Percentiles rank a stretch among this genome's conserved stretches.
These are phyloP conservation scores for Neofusicoccum cordaticola DNA, from an alignment of 2,329 filamentous ascomycete species.

Conservation along the genomic window DNA sequence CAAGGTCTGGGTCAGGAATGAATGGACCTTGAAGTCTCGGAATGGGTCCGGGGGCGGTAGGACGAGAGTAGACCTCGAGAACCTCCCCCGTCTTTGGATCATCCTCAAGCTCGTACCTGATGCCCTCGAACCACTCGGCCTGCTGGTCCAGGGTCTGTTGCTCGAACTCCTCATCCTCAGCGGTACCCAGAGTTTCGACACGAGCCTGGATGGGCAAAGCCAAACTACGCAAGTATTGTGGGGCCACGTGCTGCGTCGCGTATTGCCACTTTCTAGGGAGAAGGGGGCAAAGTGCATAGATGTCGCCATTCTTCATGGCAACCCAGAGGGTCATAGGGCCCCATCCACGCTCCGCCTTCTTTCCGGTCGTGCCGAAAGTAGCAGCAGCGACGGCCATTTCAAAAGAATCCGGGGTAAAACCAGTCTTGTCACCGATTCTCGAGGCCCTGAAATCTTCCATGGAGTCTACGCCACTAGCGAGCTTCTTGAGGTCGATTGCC, in stretches of 20 bases:
- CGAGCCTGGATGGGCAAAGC: constrained; percentile 43
- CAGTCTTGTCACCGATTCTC: constrained; percentile 68
- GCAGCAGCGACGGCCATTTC: constrained; percentile 94
- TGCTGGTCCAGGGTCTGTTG: constrained; percentile 50
- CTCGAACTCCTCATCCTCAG: constrained; percentile 45
- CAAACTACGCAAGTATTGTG: constrained; percentile 15
- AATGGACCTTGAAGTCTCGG: constrained; percentile 64
- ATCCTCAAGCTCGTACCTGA: constrained; percentile 46
- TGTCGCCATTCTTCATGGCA: constrained; percentile 89
- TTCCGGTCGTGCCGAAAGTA: constrained; percentile 73
- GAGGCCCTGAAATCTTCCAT: constrained; percentile 83
- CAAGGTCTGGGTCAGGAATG: constrained; percentile 49
- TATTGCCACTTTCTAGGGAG: constrained; percentile 81
- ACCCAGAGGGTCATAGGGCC: constrained; percentile 95
- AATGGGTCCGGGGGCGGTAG: constrained; percentile 52
- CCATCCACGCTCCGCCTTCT: constrained; percentile 66
- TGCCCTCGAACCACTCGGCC: constrained; percentile 55
- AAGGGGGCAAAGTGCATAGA: constrained; percentile 90
- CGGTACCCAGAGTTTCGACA: constrained; percentile 37
- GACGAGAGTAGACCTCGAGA: constrained; percentile 56
- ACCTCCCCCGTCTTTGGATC: constrained; percentile 48
- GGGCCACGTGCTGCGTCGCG: constrained; percentile 24
- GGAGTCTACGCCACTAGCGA: constrained; percentile 77
- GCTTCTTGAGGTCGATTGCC: constrained; percentile 82
- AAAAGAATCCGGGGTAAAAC: constrained; percentile 82